Evolutionary conservation across 208 protist species (phyloP).

Genomic region (Vickermania spadyakhi): DNA sequence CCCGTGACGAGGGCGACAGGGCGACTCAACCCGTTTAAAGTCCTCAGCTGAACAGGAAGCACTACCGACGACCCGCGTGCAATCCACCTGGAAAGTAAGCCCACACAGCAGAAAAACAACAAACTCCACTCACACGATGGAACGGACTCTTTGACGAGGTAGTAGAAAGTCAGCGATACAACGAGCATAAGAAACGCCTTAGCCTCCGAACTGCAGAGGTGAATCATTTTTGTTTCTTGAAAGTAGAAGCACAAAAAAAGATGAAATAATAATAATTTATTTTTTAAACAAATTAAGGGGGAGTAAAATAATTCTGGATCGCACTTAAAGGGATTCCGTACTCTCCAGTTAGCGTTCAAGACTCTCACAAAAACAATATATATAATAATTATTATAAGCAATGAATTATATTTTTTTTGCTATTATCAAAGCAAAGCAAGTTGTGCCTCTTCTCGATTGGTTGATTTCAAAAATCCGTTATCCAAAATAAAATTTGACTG

Average conservation of each 20-base stretch:
- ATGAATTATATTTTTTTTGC: too few relatives aligned
- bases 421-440: too few relatives aligned
- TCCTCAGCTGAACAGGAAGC: too few relatives aligned
- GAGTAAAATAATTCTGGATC: too few relatives aligned
- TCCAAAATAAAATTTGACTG: background rate
- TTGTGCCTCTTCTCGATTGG: too few relatives aligned
- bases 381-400: too few relatives aligned
- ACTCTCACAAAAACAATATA: too few relatives aligned
- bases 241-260: too few relatives aligned
- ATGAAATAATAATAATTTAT: too few relatives aligned
- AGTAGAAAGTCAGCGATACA: conserved; percentile 4
- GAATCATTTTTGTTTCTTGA: conserved; percentile 68
- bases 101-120: conserved; percentile 10
- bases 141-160: background rate
- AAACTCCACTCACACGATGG: conserved; percentile 14
- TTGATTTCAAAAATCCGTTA: background rate
- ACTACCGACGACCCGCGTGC: background rate
- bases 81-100: conserved; percentile 4
- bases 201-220: conserved; percentile 49
- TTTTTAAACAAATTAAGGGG: too few relatives aligned
- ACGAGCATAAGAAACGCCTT: conserved; percentile 15
- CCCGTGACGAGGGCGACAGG: conserved; percentile 74
- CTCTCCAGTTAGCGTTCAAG: too few relatives aligned
- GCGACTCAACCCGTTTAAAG: conserved; percentile 34
- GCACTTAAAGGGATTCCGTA: too few relatives aligned